phyloP scores from a whole-genome alignment of 1,139 yeast species.

The Tardiomyces depauwii region DNA sequence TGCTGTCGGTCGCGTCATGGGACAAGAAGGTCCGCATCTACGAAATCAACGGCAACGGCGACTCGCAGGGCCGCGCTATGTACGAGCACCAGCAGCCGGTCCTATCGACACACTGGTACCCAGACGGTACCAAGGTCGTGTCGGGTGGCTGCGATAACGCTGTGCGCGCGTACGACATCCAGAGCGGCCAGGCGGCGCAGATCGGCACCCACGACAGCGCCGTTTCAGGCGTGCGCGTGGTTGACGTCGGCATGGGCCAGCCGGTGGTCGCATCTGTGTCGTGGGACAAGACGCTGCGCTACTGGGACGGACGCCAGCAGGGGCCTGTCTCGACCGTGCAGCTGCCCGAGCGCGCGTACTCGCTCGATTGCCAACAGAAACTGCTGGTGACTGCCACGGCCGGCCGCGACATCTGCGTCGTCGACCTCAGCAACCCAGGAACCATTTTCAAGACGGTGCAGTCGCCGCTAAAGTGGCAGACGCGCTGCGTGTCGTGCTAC shows the following conservation, averaged over 20 bases:
- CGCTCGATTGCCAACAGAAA: conserved; percentile 77
- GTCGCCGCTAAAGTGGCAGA: conserved; percentile 87
- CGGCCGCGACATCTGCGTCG: conserved; percentile 59
- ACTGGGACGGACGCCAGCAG: conserved; percentile 89
- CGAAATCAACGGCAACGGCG: conserved; percentile 61
- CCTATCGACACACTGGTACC: conserved; percentile 67
- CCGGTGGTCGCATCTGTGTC: conserved; percentile 88
- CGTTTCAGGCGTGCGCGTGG: conserved; percentile 63
- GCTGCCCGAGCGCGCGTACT: conserved; percentile 83
- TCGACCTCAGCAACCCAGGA: conserved; percentile 72
- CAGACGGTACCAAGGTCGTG: conserved; percentile 78
- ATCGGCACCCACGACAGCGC: conserved; percentile 83
- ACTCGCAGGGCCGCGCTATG: conserved; percentile 76
- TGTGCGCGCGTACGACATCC: conserved; percentile 74
- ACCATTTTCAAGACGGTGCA: conserved; percentile 50
- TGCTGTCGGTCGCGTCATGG: conserved; percentile 81
- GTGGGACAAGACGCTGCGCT: conserved; percentile 91
- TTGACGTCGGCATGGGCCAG: conserved; percentile 45
- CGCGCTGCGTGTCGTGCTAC: conserved; percentile 71
- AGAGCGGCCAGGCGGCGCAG: conserved; percentile 70
- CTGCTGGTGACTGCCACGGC: conserved; percentile 91
- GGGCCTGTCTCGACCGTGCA: conserved; percentile 72
- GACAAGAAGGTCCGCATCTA: conserved; percentile 90
- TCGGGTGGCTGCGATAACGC: conserved; percentile 93
- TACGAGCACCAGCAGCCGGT: conserved; percentile 90